Percentiles rank a stretch among this genome's conserved stretches.
Conservation (phyloP, 495 filamentous ascomycete genomes). For the Trichoderma erinaceum region DNA sequence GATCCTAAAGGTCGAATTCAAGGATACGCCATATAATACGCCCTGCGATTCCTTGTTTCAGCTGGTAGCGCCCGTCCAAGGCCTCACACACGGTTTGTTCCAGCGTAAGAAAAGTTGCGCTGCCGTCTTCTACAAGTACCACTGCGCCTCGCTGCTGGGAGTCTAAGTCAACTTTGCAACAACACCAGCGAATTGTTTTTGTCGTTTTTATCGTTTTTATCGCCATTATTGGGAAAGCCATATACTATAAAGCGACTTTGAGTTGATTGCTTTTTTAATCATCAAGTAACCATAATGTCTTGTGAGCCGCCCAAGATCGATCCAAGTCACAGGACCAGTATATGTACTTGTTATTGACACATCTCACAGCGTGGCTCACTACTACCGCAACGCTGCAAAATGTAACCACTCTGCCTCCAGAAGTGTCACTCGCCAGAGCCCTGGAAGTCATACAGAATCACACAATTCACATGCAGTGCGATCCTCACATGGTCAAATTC, state of each 20-base stretch:
- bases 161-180: background rate
- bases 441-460: conserved; percentile 59
- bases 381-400: conserved; percentile 43
- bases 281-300: background rate
- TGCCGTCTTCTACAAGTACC: background rate
- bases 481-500: conserved; percentile 38
- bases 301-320: background rate
- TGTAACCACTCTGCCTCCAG: conserved; percentile 52
- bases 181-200: background rate
- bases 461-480: conserved; percentile 37
- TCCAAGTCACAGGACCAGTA: background rate
- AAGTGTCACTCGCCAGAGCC: conserved; percentile 50
- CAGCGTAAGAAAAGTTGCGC: background rate
- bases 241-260: background rate
- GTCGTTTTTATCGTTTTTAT: background rate
- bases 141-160: background rate
- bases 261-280: background rate
- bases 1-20: background rate
- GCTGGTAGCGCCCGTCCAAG: background rate
- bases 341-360: background rate
- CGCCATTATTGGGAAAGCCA: too few relatives aligned
- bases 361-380: conserved; percentile 31
- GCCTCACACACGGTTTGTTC: background rate
- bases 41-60: background rate
- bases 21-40: background rate